Evolutionary conservation across 2,329 filamentous ascomycete species (phyloP), one percentile per base, ranked within the genome.

Genomic region (Phaeosphaeria sp.): DNA sequence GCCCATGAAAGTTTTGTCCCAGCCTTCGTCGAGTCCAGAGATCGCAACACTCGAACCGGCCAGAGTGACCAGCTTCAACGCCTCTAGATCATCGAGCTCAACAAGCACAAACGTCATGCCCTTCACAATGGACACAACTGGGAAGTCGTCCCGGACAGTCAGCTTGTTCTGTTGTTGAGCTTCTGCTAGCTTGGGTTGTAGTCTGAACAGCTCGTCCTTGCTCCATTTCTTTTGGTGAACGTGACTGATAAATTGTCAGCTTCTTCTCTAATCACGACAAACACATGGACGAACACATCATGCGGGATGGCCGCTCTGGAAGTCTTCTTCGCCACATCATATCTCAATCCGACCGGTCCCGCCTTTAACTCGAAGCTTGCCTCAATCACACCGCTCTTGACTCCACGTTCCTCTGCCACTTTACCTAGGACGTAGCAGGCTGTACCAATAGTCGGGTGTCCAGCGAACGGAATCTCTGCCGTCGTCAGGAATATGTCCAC

Each of bases 21-120:
- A 90, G 1, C 79, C 79, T 43, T 73, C 59, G 58, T 83, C 80
- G 18, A 82, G 68, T 43, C 66, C 72, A 17, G 65, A 74, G 43
- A 80, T 67, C 13, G 78, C 49, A 13, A 72, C 54, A 23, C 54
- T 69, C 27, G 67, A 64, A 33, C 72, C 67, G 3, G 65, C 64
- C 27, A 75, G 64, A 2, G 81, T 78, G 11, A 81, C 73, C 13
- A 75, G 65, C 5, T 77, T 81, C 18, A 94, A 80, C 7, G 84
- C 81, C 27, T 87, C 86, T 10, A 91, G 75, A 53, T 81, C 83
- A 0, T 85, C 80, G 21, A 95, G 79, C 63, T 85, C 78, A 15
- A 90, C 80, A 30, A 91, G 83, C n/a, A 87, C 76, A 73, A 92
- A 93, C 0, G 85, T 86, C 88, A 93, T 90, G 48, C 90, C 91